phyloP scores from a whole-genome alignment of 352 stramenopile genomes.

The Phytophthora pisi region DNA sequence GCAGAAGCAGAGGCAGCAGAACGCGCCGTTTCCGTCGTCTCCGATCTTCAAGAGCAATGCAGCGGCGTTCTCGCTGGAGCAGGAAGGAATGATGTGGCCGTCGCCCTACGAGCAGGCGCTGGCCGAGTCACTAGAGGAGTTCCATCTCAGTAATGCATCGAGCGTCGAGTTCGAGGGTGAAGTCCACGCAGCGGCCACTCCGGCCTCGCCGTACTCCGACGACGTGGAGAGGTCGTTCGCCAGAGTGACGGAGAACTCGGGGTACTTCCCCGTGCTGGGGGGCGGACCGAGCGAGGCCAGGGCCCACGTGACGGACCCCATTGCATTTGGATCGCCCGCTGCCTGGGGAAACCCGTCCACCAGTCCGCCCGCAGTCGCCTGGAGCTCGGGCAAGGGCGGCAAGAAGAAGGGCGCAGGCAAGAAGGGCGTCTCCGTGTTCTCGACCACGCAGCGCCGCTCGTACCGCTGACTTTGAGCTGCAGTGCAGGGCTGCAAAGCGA shows the following conservation, averaged over 20 bases:
- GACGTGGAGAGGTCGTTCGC: conserved; percentile 70
- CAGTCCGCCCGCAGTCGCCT: conserved; percentile 39
- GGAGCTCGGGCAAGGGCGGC: conserved; percentile 37
- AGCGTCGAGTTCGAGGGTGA: conserved; percentile 28
- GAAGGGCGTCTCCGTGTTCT: conserved; percentile 78
- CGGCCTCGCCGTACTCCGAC: conserved; percentile 7
- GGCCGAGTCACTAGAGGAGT: conserved; percentile 44
- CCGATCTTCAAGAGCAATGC: conserved; percentile 40
- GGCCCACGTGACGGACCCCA: conserved; percentile 8
- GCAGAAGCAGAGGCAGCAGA: conserved; percentile 48
- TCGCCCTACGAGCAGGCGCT: conserved; percentile 60
- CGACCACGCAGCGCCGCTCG: conserved; percentile 72
- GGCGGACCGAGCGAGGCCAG: conserved; percentile 11
- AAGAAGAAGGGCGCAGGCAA: conserved; percentile 72
- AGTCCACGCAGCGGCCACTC: conserved; percentile 7
- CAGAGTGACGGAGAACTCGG: conserved; percentile 71
- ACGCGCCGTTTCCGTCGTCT: conserved; percentile 32
- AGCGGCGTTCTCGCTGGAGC: conserved; percentile 56
- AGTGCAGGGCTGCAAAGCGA: not conserved
- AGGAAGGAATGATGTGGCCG: conserved; percentile 61
- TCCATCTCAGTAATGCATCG: conserved; percentile 34
- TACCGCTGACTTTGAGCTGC: conserved; percentile 50
- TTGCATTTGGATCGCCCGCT: conserved; percentile 39
- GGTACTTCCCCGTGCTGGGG: conserved; percentile 72
- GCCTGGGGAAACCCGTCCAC: conserved; percentile 50